Evolutionary conservation across 208 protist genomes (phyloP).

Genomic region (Crithidia sp.): DNA sequence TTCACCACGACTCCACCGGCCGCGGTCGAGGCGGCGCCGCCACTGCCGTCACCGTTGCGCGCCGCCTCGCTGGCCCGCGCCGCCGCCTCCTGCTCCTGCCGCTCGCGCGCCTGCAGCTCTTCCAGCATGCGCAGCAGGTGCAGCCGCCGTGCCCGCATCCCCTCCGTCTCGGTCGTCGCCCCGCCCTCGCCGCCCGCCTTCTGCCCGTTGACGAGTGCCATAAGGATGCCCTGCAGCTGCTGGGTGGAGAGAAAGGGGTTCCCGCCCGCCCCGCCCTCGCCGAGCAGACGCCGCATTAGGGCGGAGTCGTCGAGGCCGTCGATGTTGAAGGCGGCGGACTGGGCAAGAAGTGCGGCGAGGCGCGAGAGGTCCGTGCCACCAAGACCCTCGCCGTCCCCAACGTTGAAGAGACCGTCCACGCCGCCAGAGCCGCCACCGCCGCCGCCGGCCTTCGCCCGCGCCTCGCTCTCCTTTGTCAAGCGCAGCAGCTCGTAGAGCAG

Average conservation of each 20-base stretch:
- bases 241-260: conserved; percentile 28
- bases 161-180: conserved; percentile 33
- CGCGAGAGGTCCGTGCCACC: conserved; percentile 32
- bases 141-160: conserved; percentile 44
- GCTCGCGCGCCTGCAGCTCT: conserved; percentile 22
- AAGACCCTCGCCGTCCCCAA: conserved; percentile 44
- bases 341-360: conserved; percentile 57
- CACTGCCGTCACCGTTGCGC: too few species aligned
- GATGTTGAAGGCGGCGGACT: conserved; percentile 52
- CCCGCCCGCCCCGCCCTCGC: conserved; percentile 24
- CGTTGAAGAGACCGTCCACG: conserved; percentile 36
- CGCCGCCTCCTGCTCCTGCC: conserved; percentile 13
- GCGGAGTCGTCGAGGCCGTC: conserved; percentile 60
- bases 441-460: not conserved
- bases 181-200: not conserved
- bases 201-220: conserved; percentile 37
- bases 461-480: conserved; percentile 31
- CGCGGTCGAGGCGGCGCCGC: too few species aligned
- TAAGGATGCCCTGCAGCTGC: conserved; percentile 52
- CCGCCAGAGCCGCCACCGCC: conserved; percentile 1
- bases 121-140: conserved; percentile 41
- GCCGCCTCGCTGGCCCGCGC: not conserved
- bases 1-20: too few species aligned
- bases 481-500: conserved; percentile 64
- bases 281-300: conserved; percentile 57